phyloP scores from a whole-genome alignment of 1,284 basidiomycete genomes.

The Fomitopsis betulina region DNA sequence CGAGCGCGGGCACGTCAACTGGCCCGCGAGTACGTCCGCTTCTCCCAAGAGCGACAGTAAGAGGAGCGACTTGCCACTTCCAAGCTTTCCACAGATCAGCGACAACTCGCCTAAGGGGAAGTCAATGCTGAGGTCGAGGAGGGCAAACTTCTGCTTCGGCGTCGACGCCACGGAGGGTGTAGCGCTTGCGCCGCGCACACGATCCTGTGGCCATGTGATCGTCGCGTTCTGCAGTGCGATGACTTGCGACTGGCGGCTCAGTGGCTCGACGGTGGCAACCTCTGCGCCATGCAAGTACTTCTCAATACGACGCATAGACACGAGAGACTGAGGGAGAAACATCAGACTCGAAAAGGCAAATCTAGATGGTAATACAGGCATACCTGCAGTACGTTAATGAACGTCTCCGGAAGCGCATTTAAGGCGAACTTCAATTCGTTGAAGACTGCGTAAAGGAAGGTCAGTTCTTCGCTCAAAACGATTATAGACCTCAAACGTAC shows the following conservation, averaged over 20 bases:
- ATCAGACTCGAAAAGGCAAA: neutral
- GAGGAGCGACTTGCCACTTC: conserved; percentile 82
- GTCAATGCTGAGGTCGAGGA: conserved; percentile 74
- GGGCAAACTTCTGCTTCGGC: conserved; percentile 73
- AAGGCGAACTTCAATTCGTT: conserved; percentile 82
- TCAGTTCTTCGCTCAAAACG: neutral
- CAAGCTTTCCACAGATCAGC: conserved; percentile 79
- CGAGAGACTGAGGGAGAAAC: conserved; percentile 49
- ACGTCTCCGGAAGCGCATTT: conserved; percentile 85
- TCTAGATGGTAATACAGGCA: conserved; percentile 5
- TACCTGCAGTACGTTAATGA: conserved; percentile 83
- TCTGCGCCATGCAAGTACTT: conserved; percentile 79
- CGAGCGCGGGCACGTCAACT: conserved; percentile 78
- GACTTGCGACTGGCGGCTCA: conserved; percentile 49
- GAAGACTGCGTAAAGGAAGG: conserved; percentile 53
- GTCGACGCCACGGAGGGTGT: conserved; percentile 62
- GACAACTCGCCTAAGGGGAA: conserved; percentile 80
- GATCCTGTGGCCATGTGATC: conserved; percentile 85
- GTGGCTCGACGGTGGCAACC: conserved; percentile 54
- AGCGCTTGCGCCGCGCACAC: conserved; percentile 39
- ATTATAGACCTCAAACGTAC: conserved; percentile 25
- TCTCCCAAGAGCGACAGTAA: conserved; percentile 80
- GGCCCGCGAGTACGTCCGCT: conserved; percentile 80
- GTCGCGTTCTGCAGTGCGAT: conserved; percentile 83
- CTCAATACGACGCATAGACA: conserved; percentile 88